Conservation (phyloP, 495 filamentous ascomycete species). For the Aspergillus ostianus region DNA sequence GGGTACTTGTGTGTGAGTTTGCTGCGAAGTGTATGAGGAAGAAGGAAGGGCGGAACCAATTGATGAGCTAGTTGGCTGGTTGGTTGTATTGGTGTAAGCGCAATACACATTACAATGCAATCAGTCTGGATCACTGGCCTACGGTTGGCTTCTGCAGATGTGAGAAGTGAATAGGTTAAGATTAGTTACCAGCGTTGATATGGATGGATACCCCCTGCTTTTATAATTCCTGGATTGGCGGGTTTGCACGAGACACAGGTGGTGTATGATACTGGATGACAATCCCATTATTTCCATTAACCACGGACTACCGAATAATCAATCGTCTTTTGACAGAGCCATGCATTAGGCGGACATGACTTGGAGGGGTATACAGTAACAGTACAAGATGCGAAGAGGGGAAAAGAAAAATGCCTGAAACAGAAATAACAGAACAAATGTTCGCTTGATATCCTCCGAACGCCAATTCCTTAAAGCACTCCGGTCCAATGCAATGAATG, state of each 20-base stretch:
- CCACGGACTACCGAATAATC: neutral
- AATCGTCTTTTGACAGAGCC: too few relatives aligned
- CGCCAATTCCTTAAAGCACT: neutral
- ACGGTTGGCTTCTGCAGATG: too few relatives aligned
- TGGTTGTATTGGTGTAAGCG: too few relatives aligned
- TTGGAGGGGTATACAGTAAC: neutral
- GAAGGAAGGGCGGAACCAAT: too few relatives aligned
- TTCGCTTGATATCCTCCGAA: neutral
- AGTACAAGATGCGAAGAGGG: neutral
- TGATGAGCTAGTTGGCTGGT: too few relatives aligned
- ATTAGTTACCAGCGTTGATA: neutral
- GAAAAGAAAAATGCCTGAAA: neutral
- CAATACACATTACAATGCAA: too few relatives aligned
- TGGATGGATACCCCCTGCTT: neutral
- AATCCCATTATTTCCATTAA: neutral
- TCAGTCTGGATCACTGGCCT: too few relatives aligned
- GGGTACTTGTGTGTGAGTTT: too few relatives aligned
- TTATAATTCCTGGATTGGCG: neutral
- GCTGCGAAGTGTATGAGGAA: too few relatives aligned
- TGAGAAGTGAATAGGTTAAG: too few relatives aligned
- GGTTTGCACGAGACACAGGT: neutral
- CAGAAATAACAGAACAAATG: neutral
- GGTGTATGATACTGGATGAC: neutral
- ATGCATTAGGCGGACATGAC: too few relatives aligned
- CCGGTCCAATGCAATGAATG: constrained; percentile 4